Evolutionary conservation across 108 stramenopile genomes (phyloP), one percentile per base, ranked within the genome.

Genomic region (Skeletonema potamos): DNA sequence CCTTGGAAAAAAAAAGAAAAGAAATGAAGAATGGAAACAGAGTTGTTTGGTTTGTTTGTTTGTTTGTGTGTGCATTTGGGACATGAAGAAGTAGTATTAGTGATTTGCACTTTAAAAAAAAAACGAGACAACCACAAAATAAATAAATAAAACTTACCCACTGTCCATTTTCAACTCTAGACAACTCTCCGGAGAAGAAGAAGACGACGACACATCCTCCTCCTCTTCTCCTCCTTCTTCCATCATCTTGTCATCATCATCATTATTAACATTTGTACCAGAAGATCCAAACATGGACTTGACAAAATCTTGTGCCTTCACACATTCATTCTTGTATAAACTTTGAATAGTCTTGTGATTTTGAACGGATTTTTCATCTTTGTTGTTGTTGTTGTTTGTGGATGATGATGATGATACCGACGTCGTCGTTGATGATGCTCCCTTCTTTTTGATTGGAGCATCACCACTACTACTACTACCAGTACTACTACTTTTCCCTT

Each of bases 321-420:
- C 66, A 36, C 54, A 57, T 28, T 68, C 66, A n/a, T 41, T 68
- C 55, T 29, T 68, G 24, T 68, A 68, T 56, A 68, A 27, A 57
- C 30, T 57, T 41, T 48, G 66, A 7, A 68, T 51, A 7, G 48
- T 51, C 22, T 51, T 51, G 22, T 51, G 48, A 51, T 51, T 51
- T 22, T 20, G 18, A 9, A 9, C 22, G 0, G 39, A 41, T 37
- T 37, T 37, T 37, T 37, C 12, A 32, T 32, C 30, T 6, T 41
- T 41, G 39, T 2, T 41, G 39, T 13, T 41, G 39, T 41, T 41
- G 39, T 2, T 41, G 39, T 13, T 41, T 6, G 30, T 6, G 4
- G 30, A 32, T 32, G 36, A 37, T 10, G 36, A 37, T n/a, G 39
- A 41, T 4, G 39, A 41, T 4, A 41, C 39, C n/a, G n/a, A n/a